Conservation (phyloP, 176 grass and related monocot species). For the Saccharum spontaneum region DNA sequence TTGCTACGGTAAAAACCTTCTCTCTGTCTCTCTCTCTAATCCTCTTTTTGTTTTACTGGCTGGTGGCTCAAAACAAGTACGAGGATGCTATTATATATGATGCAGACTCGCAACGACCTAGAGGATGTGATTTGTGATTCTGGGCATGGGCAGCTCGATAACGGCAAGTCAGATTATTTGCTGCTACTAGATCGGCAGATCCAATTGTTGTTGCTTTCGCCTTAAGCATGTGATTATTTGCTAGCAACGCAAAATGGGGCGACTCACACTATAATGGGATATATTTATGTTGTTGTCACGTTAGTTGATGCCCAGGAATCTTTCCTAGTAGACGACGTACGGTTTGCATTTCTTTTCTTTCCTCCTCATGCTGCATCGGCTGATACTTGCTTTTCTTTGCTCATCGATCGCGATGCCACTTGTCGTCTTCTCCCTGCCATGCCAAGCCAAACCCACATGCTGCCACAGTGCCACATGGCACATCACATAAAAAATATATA, state of each 20-base stretch:
- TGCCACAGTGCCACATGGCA: neutral
- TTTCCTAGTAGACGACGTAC: neutral
- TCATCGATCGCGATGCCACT: neutral
- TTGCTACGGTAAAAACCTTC: neutral
- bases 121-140: neutral
- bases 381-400: neutral
- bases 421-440: slow-evolving; percentile 7
- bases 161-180: neutral
- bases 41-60: too few relatives aligned
- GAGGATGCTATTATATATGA: neutral
- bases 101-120: neutral
- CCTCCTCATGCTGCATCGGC: neutral
- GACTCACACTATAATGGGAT: too few relatives aligned
- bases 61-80: neutral
- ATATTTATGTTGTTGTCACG: slow-evolving; percentile 15
- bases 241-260: neutral
- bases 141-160: neutral
- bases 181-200: neutral
- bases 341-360: neutral
- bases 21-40: neutral
- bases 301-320: slow-evolving; percentile 26
- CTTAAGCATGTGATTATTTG: neutral
- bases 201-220: neutral
- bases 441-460: neutral
- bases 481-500: too few relatives aligned